phyloP scores from a whole-genome alignment of 306 rosid genomes.

The Arachis stenosperma region DNA sequence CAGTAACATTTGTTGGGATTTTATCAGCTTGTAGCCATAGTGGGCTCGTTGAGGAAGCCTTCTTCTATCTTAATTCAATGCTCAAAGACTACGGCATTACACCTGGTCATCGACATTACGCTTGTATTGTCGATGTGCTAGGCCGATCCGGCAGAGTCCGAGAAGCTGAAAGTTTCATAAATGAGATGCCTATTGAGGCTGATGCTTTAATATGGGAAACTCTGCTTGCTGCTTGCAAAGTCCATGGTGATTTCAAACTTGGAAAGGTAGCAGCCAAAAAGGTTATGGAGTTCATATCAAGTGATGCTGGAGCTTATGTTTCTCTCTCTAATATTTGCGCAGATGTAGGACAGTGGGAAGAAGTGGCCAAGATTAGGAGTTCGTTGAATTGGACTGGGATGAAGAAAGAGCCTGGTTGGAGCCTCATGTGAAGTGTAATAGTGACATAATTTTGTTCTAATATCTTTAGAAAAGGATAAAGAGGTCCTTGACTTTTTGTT shows the following conservation, averaged over 20 bases:
- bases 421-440: constrained; percentile 49
- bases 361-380: constrained; percentile 64
- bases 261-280: constrained; percentile 67
- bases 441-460: neutral
- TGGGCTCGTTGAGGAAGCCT: constrained; percentile 78
- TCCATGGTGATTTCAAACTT: constrained; percentile 71
- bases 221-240: constrained; percentile 76
- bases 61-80: constrained; percentile 70
- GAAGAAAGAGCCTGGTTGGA: constrained; percentile 76
- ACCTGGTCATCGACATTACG: constrained; percentile 71
- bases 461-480: too few relatives aligned
- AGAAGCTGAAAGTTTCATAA: constrained; percentile 68
- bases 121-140: constrained; percentile 79
- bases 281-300: constrained; percentile 62
- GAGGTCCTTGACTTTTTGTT: too few relatives aligned
- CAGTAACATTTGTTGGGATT: constrained; percentile 76
- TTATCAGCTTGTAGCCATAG: constrained; percentile 73
- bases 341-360: constrained; percentile 75
- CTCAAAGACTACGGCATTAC: constrained; percentile 50
- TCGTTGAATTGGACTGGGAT: constrained; percentile 56
- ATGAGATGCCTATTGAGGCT: constrained; percentile 59
- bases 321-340: constrained; percentile 77
- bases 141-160: constrained; percentile 71
- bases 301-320: constrained; percentile 65
- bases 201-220: constrained; percentile 75